These are phyloP conservation scores for Posidonia australis DNA, from an alignment of 106 monocot species.

Conservation along the genomic window DNA sequence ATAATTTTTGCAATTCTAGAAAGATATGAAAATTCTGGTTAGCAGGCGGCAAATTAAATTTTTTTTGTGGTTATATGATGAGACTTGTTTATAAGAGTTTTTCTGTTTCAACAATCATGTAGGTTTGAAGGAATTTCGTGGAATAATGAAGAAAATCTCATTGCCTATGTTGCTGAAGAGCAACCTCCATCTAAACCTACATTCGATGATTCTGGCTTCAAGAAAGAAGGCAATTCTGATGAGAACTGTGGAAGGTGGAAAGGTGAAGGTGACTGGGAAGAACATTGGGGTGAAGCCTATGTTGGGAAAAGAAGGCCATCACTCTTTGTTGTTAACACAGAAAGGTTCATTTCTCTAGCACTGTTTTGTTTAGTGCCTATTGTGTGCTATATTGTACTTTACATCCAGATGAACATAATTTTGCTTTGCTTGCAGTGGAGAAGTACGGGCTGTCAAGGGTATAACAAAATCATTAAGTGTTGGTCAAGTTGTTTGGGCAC, in stretches of 20 bases:
- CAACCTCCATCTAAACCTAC: conserved; percentile 43
- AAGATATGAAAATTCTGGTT: no score
- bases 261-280: conserved; percentile 95
- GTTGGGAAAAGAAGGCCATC: conserved; percentile 67
- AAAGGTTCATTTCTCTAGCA: conserved; percentile 28
- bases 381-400: neutral
- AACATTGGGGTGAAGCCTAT: conserved; percentile 96
- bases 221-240: conserved; percentile 41
- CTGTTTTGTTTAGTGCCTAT: neutral
- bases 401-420: neutral
- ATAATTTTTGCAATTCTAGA: no score
- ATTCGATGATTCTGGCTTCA: conserved; percentile 67
- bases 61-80: neutral
- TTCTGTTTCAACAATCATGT: neutral
- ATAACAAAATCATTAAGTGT: conserved; percentile 57
- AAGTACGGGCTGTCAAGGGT: conserved; percentile 57
- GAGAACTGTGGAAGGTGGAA: conserved; percentile 77
- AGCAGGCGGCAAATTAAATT: neutral
- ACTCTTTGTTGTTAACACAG: conserved; percentile 59
- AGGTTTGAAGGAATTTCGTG: conserved; percentile 99
- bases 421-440: conserved; percentile 48
- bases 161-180: conserved; percentile 96
- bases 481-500: conserved; percentile 96
- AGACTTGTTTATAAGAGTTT: conserved; percentile 6
- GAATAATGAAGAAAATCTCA: conserved; percentile 62